A percentile compares a stretch with the other conserved stretches of the same genome.
Evolutionary conservation across 129 eudicot genomes (phyloP).

Genomic region (Artemisia argyi): DNA sequence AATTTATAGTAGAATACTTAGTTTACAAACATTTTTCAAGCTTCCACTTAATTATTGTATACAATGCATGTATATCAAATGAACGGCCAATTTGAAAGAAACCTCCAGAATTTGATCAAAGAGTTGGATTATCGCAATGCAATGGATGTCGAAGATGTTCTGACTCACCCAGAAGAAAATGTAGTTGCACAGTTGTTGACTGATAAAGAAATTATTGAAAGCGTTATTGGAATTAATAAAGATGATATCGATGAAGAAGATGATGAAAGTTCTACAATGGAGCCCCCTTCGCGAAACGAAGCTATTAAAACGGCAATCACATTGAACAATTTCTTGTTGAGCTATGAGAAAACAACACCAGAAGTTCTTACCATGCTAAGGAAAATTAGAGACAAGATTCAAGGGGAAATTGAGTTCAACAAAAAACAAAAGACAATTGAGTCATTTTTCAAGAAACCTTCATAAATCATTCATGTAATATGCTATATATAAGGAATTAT

Average conservation of each 20-base stretch:
- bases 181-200: constrained; percentile 18
- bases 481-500: constrained; percentile 18
- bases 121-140: no score
- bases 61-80: no score
- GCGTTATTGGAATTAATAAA: constrained; percentile 19
- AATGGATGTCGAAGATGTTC: no score
- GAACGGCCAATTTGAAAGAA: no score
- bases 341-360: constrained; percentile 34
- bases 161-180: background rate
- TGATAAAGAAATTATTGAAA: constrained; percentile 16
- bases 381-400: constrained; percentile 36
- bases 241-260: constrained; percentile 20
- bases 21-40: no score
- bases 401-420: constrained; percentile 38
- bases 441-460: constrained; percentile 29
- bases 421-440: constrained; percentile 38
- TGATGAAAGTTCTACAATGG: constrained; percentile 21
- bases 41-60: no score
- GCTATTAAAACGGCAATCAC: constrained; percentile 33
- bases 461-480: constrained; percentile 33
- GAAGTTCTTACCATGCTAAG: constrained; percentile 27
- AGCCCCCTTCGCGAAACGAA: constrained; percentile 32
- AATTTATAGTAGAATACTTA: no score
- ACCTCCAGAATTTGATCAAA: no score
- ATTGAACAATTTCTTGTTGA: constrained; percentile 31